Percentiles rank a stretch among this genome's conserved stretches.
These are phyloP conservation scores for Drechslerella coelobrocha DNA, from an alignment of 2,329 filamentous ascomycete species.

Conservation along the genomic window DNA sequence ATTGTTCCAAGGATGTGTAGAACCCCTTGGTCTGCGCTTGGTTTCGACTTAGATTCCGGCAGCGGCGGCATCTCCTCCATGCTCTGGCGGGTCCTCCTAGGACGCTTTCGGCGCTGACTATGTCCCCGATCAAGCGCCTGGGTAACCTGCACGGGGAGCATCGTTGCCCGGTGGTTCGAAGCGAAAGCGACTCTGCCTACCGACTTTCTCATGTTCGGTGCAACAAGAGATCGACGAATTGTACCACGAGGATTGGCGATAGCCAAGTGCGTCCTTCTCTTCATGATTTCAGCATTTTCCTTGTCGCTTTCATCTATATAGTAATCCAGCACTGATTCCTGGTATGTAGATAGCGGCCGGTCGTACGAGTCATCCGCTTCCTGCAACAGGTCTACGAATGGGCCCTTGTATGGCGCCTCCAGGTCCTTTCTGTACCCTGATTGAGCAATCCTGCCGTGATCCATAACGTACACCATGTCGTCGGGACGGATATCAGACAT, in stretches of 20 bases:
- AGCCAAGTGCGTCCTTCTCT: constrained; percentile 9
- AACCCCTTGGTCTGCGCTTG: constrained; percentile 57
- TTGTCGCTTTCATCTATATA: constrained; percentile 26
- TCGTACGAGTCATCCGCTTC: constrained; percentile 17
- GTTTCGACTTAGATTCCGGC: constrained; percentile 35
- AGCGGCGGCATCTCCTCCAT: constrained; percentile 41
- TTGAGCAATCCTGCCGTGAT: constrained; percentile 71
- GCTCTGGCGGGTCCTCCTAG: constrained; percentile 40
- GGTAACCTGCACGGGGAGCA: background rate
- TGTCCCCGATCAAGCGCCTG: constrained; percentile 8
- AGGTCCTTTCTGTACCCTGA: constrained; percentile 70
- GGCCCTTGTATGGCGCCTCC: constrained; percentile 59
- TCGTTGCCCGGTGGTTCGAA: constrained; percentile 6
- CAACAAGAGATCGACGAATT: constrained; percentile 20
- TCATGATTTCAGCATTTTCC: constrained; percentile 20
- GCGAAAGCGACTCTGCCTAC: constrained; percentile 30
- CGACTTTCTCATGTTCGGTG: constrained; percentile 21
- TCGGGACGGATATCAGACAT: constrained; percentile 73
- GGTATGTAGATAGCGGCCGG: constrained; percentile 12
- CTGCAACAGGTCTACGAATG: constrained; percentile 61
- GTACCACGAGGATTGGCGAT: constrained; percentile 1
- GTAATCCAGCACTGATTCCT: constrained; percentile 38
- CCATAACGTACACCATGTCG: constrained; percentile 82
- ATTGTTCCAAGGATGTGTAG: constrained; percentile 71
- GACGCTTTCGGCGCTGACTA: constrained; percentile 27